These are phyloP conservation scores for Emiliania huxleyi DNA, from an alignment of 78 protist species.

Conservation along the genomic window DNA sequence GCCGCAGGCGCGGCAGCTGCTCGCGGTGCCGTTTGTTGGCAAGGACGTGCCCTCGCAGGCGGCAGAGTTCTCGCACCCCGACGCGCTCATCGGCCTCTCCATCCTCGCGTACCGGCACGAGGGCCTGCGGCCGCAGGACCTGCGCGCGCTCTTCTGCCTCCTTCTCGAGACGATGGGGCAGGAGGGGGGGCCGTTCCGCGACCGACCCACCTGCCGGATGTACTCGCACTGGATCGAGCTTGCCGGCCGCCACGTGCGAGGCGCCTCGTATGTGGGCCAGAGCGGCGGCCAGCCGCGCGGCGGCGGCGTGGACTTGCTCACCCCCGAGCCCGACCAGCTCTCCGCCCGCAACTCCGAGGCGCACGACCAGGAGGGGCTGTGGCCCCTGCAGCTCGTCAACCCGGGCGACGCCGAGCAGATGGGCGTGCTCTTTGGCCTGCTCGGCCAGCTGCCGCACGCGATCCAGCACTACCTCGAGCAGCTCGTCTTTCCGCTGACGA, in stretches of 20 bases:
- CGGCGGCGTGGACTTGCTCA: neutral
- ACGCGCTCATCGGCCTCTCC: slow-evolving; percentile 64
- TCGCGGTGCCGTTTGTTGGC: slow-evolving; percentile 79
- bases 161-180: slow-evolving; percentile 11
- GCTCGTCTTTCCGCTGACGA: slow-evolving; percentile 61
- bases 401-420: slow-evolving; percentile 62
- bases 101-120: slow-evolving; percentile 59
- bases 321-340: neutral
- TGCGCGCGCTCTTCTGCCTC: neutral
- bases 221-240: slow-evolving; percentile 25
- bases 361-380: neutral
- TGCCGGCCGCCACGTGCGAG: slow-evolving; percentile 33
- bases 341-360: neutral
- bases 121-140: slow-evolving; percentile 45
- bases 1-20: slow-evolving; percentile 51
- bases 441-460: slow-evolving; percentile 53
- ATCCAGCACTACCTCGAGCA: slow-evolving; percentile 48
- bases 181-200: slow-evolving; percentile 50
- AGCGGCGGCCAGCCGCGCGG: neutral
- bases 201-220: slow-evolving; percentile 31
- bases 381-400: slow-evolving; percentile 68
- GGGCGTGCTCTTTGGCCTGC: slow-evolving; percentile 27
- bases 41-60: slow-evolving; percentile 74
- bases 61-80: slow-evolving; percentile 69
- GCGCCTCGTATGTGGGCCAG: neutral